phyloP scores from a whole-genome alignment of 257 asterid genomes.

The Solanum piurae region DNA sequence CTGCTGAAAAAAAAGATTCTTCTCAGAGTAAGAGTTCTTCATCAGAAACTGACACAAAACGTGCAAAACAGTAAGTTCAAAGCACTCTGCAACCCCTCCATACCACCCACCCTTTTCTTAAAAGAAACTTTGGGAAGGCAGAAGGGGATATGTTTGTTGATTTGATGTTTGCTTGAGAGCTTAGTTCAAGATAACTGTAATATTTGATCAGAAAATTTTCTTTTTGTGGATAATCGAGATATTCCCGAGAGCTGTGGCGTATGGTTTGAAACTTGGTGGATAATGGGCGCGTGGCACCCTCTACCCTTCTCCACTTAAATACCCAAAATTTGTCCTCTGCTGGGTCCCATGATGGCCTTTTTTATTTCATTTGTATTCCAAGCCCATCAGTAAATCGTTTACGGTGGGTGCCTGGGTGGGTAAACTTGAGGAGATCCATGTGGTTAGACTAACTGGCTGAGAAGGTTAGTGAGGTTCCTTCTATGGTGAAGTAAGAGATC shows the following conservation, averaged over 20 bases:
- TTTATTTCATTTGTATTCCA: neutral
- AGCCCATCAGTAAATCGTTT: neutral
- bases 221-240: neutral
- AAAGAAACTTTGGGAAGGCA: neutral
- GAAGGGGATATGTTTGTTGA: neutral
- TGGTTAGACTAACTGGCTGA: neutral
- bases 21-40: constrained; percentile 39
- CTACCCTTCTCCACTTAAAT: neutral
- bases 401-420: neutral
- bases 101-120: neutral
- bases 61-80: constrained; percentile 82
- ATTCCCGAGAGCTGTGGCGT: neutral
- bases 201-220: neutral
- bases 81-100: constrained; percentile 1
- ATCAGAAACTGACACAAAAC: constrained; percentile 74
- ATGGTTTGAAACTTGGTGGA: neutral
- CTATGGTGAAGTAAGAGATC: neutral
- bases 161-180: neutral
- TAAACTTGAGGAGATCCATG: neutral
- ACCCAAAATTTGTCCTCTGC: neutral
- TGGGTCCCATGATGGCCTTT: neutral
- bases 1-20: constrained; percentile 47
- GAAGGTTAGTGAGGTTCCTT: neutral
- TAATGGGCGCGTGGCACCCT: neutral
- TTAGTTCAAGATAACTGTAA: neutral